Base-by-base conservation (phyloP, 2,329 filamentous ascomycete genomes). In the Verticillium isaacii region DNA sequence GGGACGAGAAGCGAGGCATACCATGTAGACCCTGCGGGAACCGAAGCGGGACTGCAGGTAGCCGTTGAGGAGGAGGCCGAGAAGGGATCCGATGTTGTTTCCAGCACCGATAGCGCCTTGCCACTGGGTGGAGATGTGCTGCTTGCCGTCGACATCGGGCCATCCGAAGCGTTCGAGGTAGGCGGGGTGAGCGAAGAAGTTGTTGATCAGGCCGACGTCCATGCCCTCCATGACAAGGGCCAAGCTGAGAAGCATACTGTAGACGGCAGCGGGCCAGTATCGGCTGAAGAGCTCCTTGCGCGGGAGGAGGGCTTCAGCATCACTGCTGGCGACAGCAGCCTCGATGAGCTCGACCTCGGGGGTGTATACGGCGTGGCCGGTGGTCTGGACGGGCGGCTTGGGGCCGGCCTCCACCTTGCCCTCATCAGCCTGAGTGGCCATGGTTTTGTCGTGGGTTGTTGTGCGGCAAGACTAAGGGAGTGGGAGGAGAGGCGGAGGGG, bases 91-190 rank as follows among this genome's bases (percentile, higher is more conserved):
- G 9, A 75, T 70, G 23, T 73, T 69, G 2, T 74, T 73, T 5
- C 74, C 78, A 39, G 77, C 78, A 12, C 71, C 71, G 4, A 82
- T 68, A 1, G 72, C 78, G 1, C 77, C 72, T 65, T 81, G 78
- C 80, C 79, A 82, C 25, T 74, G 69, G 0, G 77, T 73, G 2
- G 75, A 72, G 32, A 84, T 72, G 57, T 80, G 72, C 60, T 77
- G 76, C 1, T 69, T 63, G n/a, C 74, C 76, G 52, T 77, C 63
- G 6, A 64, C 60, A 19, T 70, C 64, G 1, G 68, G 67, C 61
- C 71, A 69, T 2, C 77, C 77, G 41, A 78, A 81, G 3, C 63
- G 72, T 56, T 58, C 66, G 3, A 60, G 60, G 61, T 67, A 75
- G 66, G 55, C 72, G 11, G 29, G 66, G 62, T 75, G 74, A 7